Evolutionary conservation across 345 rosid genomes (phyloP), one percentile per base, ranked within the genome.

Genomic region (Sisymbrium irio): DNA sequence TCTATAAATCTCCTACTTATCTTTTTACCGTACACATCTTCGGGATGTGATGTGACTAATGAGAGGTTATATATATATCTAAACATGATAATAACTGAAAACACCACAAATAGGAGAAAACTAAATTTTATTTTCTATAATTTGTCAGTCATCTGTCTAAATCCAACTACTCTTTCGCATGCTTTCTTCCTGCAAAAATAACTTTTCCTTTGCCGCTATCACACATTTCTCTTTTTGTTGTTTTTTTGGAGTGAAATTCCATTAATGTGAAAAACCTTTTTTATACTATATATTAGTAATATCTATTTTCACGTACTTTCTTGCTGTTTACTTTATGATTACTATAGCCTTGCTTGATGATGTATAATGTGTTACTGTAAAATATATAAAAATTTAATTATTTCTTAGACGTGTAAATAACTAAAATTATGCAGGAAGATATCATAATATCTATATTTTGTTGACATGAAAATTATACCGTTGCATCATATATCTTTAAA

Each of bases 101-200:
- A 9, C 61, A 59, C 62, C 62, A 51, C 11, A 75, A 36, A 50
- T 39, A 60, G 67, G 22, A 67, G 63, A 67, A 73, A 75, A 22
- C 32, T 46, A 36, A 22, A 1, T 22, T 22, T 22, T 22, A 1
- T 22, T 22, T 22, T 22, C 3, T 22, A 46, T 13, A 20, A 36
- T 37, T 33, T 62, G 74, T 68, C 74, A 68, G 69, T 51, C 79
- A 68, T 68, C 33, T 75, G 79, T 75, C 70, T n/a, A 62, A 75
- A 62, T 75, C 79, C 70, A 75, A 53, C 57, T 8, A 61, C 50
- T 75, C 62, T 67, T 67, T 68, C 69, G 70, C 64, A 61, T 61
- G 69, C 65, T 68, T 68, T 60, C 69, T 40, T 67, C 30, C 69
- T 75, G 73, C 69, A 41, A 51, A 41, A 28, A 4, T 58, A 15